phyloP scores from a whole-genome alignment of 2,329 filamentous ascomycete genomes.

The Epichloe sibirici region DNA sequence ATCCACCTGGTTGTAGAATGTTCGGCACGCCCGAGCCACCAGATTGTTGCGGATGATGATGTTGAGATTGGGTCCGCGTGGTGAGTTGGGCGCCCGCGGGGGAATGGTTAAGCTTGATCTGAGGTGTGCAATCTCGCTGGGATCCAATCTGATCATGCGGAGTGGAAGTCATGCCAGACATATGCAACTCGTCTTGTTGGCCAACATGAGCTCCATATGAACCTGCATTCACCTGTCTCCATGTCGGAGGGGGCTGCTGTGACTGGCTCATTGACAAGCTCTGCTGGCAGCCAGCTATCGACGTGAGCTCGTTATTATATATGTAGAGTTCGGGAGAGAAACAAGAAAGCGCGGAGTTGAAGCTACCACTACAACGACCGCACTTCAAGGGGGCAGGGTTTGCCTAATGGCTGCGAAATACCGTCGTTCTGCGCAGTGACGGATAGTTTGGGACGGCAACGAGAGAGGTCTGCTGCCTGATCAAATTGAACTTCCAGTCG shows the following conservation, averaged over 20 bases:
- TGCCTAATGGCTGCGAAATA: background rate
- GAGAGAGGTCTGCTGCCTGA: too few species aligned
- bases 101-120: constrained; percentile 39
- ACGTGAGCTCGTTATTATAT: background rate
- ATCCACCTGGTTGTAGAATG: constrained; percentile 45
- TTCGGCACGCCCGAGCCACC: constrained; percentile 38
- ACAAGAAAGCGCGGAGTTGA: background rate
- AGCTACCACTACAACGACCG: too few species aligned
- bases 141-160: constrained; percentile 26
- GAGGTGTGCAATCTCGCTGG: constrained; percentile 37
- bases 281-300: background rate
- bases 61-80: constrained; percentile 15
- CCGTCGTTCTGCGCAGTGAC: background rate
- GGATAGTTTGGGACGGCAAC: background rate
- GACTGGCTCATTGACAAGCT: constrained; percentile 26
- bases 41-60: constrained; percentile 22
- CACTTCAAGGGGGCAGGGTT: too few species aligned
- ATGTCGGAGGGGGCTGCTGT: constrained; percentile 23
- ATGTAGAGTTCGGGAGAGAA: background rate
- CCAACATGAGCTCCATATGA: constrained; percentile 14
- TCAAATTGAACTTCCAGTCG: background rate
- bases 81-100: constrained; percentile 25
- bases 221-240: constrained; percentile 13
- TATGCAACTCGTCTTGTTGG: constrained; percentile 42
- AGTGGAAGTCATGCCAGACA: constrained; percentile 29